Evolutionary conservation across 2,329 filamentous ascomycete species (phyloP).

Genomic region (Aspergillus bombycis): DNA sequence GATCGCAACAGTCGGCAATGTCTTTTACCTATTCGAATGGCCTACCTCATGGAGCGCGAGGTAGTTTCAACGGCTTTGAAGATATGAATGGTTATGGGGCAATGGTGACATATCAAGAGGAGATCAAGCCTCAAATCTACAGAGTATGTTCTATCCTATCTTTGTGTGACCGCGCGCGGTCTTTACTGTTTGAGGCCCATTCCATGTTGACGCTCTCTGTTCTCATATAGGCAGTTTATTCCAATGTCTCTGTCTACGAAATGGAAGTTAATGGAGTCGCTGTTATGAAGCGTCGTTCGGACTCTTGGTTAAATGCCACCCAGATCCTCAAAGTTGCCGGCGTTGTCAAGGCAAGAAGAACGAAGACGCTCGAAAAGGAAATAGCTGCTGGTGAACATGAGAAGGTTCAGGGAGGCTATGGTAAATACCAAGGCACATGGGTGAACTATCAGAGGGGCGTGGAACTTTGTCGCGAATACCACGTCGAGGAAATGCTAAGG

Average conservation of each 20-base stretch:
- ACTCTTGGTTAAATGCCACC: constrained; percentile 97
- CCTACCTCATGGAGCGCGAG: constrained; percentile 34
- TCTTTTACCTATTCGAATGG: constrained; percentile 46
- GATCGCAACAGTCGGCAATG: constrained; percentile 47
- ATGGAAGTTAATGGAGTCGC: constrained; percentile 94
- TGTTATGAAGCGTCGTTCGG: constrained; percentile 92
- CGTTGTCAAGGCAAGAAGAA: constrained; percentile 95
- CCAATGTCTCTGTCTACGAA: constrained; percentile 94
- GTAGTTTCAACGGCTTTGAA: constrained; percentile 44
- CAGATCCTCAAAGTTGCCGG: constrained; percentile 97
- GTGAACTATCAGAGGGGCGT: constrained; percentile 90
- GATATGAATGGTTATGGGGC: constrained; percentile 45
- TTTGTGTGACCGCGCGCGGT: background rate
- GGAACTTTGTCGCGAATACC: constrained; percentile 81
- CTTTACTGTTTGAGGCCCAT: constrained; percentile 11
- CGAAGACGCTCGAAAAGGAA: constrained; percentile 97
- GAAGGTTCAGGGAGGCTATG: constrained; percentile 97
- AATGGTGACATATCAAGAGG: constrained; percentile 41
- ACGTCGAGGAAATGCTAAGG: constrained; percentile 53
- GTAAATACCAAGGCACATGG: constrained; percentile 99
- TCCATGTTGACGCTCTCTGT: background rate
- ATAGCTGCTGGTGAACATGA: constrained; percentile 95
- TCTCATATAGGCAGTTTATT: constrained; percentile 76
- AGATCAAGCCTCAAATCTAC: constrained; percentile 52
- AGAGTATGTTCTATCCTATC: constrained; percentile 38